Evolutionary conservation across 768 basidiomycete species (phyloP).

Genomic region (Leccinum aurantiacum): DNA sequence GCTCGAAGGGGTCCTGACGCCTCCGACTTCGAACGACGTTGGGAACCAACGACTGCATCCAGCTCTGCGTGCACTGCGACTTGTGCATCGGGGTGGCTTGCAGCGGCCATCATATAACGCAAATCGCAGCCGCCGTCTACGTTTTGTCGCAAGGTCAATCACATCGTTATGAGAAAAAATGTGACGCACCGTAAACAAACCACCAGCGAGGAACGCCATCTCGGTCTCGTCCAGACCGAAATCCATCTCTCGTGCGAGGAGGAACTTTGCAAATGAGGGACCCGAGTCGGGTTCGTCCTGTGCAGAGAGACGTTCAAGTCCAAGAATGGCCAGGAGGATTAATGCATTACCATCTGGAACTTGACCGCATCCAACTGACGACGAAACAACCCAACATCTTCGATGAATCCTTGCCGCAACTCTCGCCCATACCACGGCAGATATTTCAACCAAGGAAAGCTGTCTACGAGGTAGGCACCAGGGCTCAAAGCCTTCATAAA

Average conservation of each 20-base stretch:
- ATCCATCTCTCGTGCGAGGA: slow-evolving; percentile 50
- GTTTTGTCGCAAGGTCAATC: neutral
- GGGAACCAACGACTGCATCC: slow-evolving; percentile 45
- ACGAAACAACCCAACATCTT: slow-evolving; percentile 49
- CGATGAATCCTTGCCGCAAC: slow-evolving; percentile 48
- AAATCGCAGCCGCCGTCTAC: slow-evolving; percentile 55
- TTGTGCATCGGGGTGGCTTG: slow-evolving; percentile 49
- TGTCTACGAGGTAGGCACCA: slow-evolving; percentile 36
- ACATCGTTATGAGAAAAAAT: neutral
- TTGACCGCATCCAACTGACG: slow-evolving; percentile 45
- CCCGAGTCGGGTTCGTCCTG: slow-evolving; percentile 22
- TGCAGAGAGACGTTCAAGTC: slow-evolving; percentile 4
- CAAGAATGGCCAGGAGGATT: neutral
- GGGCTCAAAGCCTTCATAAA: slow-evolving; percentile 26
- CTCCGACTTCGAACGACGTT: slow-evolving; percentile 31
- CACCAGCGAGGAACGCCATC: slow-evolving; percentile 57
- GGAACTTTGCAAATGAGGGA: slow-evolving; percentile 52
- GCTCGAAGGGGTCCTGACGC: slow-evolving; percentile 8
- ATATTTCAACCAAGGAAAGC: slow-evolving; percentile 35
- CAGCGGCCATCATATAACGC: slow-evolving; percentile 49
- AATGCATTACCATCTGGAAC: slow-evolving; percentile 39
- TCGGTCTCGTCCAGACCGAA: slow-evolving; percentile 53
- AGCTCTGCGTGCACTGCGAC: slow-evolving; percentile 50
- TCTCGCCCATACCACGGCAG: slow-evolving; percentile 60
- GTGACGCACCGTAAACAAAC: slow-evolving; percentile 49